These are phyloP conservation scores for Sordariomycetes sp. DNA, from an alignment of 2,329 filamentous ascomycete species.

Conservation along the genomic window DNA sequence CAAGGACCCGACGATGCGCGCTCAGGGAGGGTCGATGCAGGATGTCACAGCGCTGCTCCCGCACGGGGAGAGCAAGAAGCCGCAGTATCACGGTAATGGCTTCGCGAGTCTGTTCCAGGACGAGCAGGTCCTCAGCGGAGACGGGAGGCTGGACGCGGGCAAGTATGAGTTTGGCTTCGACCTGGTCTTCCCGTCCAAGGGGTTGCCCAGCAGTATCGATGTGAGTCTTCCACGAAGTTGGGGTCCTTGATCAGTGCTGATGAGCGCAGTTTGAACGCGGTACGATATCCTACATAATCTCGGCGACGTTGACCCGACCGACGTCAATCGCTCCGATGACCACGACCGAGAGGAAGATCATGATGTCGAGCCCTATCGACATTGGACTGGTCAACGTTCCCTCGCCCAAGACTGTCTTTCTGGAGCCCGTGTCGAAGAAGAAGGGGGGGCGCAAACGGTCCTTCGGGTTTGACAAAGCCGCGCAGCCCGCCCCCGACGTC, in stretches of 20 bases:
- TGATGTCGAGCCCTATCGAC: conserved; percentile 74
- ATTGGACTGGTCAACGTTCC: conserved; percentile 67
- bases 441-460: conserved; percentile 54
- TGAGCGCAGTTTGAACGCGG: conserved; percentile 80
- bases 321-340: conserved; percentile 75
- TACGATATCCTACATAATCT: conserved; percentile 84
- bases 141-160: conserved; percentile 64
- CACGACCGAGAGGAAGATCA: conserved; percentile 73
- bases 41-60: conserved; percentile 26
- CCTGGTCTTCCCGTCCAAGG: conserved; percentile 57
- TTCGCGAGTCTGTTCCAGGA: conserved; percentile 77
- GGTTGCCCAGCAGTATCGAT: conserved; percentile 86
- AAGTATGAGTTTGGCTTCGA: conserved; percentile 75
- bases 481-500: conserved; percentile 19
- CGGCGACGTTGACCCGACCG: conserved; percentile 80
- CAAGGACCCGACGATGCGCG: conserved; percentile 54
- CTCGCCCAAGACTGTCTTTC: conserved; percentile 71
- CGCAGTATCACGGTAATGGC: conserved; percentile 64
- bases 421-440: conserved; percentile 76
- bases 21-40: conserved; percentile 35
- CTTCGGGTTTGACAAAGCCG: conserved; percentile 28
- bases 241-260: neutral
- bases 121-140: conserved; percentile 70
- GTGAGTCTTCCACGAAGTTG: conserved; percentile 43
- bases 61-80: conserved; percentile 25